Base-by-base conservation (phyloP, 257 asterid genomes). In the Leonotis leonurus region DNA sequence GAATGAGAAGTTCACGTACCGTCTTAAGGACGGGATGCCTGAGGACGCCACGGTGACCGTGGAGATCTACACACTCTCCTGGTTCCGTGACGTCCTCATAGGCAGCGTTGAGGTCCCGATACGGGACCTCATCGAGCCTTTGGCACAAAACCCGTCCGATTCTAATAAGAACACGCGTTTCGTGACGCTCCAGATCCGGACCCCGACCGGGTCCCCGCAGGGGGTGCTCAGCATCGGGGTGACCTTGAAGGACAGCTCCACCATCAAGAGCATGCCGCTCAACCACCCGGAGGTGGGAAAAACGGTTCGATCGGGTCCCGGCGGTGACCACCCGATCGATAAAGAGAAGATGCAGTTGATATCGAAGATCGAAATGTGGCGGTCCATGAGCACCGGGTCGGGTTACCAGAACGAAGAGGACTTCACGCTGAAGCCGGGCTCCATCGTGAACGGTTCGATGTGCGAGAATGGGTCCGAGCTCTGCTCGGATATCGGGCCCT, bases 151-250 rank as follows among this genome's bases (percentile, higher is more conserved):
- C 17, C 3, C 36, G 2, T 8, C 54, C 1, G 13, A 50, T 56
- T 3, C 24, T 35, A 41, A 36, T 20, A 65, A 65, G 4, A 57
- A 16, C 9, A 75, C 73, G 39, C 82, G 83, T 6, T 81, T 77
- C 8, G 83, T 90, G 0, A 83, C 90, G 30, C 85, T 90, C 9
- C 95, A 90, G 29, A 70, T 90, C 4, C 83, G 90, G 5, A 81
- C 87, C 8, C 77, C 87, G 0, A 73, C 85, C 0, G 97, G 97
- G 3, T 53, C 50, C 62, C 95, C 95, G 1, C 95, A 85, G 48
- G 97, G 97, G 1, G 85, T 85, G 7, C 83, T 90, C 24, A 85
- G 80, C 77, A 77, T 90, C 81, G 93, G 93, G 1, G 90, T 85
- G 0, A 35, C 82, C 39, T 67, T 90, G 0, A 29, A 66, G 3